Conservation (phyloP, 2,329 filamentous ascomycete genomes). For the Aureobasidium sp. region DNA sequence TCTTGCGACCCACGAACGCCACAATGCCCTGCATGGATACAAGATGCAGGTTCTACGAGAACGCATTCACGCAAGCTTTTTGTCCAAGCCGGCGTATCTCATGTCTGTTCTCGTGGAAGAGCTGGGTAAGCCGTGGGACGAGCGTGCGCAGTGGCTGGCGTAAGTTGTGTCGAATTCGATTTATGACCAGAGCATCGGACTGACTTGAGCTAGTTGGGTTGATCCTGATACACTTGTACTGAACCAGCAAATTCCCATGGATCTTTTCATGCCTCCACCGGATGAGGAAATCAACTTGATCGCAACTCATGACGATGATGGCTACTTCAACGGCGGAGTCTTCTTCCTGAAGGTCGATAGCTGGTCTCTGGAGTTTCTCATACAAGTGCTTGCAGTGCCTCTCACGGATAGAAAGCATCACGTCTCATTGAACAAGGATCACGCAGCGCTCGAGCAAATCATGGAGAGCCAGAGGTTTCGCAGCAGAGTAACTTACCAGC, state of each 20-base stretch:
- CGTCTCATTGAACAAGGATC: conserved; percentile 20
- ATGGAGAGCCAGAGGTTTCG: conserved; percentile 14
- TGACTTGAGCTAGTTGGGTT: conserved; percentile 21
- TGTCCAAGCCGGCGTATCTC: conserved; percentile 24
- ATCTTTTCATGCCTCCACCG: conserved; percentile 28
- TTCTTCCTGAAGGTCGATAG: conserved; percentile 28
- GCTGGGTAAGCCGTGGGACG: conserved; percentile 23
- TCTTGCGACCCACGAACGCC: conserved; percentile 30
- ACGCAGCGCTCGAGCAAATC: conserved; percentile 17
- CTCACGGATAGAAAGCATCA: conserved; percentile 17
- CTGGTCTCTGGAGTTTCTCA: conserved; percentile 22
- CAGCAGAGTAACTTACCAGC: conserved; percentile 18
- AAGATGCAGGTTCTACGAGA: conserved; percentile 30
- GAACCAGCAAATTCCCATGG: conserved; percentile 26
- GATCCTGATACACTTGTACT: conserved; percentile 26
- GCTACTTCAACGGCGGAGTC: conserved; percentile 25
- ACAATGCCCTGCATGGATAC: conserved; percentile 32
- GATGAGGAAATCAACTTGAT: conserved; percentile 24
- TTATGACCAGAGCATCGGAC: neutral
- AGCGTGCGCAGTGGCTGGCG: conserved; percentile 29
- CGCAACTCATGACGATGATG: conserved; percentile 22
- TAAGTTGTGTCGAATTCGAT: conserved; percentile 16
- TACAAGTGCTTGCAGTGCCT: conserved; percentile 21
- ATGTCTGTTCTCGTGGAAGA: conserved; percentile 25
- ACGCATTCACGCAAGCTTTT: conserved; percentile 21